phyloP scores from a whole-genome alignment of 768 basidiomycete species.

The Suillus placidus region DNA sequence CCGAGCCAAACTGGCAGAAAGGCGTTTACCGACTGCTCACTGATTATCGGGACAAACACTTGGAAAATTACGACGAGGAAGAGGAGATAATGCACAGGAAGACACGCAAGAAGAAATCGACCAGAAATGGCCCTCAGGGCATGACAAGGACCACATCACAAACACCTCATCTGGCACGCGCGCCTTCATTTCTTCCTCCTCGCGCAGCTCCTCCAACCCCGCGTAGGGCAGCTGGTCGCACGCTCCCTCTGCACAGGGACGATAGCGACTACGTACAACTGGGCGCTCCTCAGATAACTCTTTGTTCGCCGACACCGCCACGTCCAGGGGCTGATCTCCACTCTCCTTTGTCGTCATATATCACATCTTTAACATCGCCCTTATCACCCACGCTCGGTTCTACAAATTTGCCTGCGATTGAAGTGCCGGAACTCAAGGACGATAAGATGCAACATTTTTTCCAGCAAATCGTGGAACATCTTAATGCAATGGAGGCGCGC shows the following conservation, averaged over 20 bases:
- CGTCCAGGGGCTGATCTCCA: constrained; percentile 18
- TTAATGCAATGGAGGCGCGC: constrained; percentile 70
- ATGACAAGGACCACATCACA: constrained; percentile 29
- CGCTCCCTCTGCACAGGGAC: constrained; percentile 14
- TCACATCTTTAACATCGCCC: constrained; percentile 31
- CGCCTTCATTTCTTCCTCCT: constrained; percentile 48
- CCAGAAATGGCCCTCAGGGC: constrained; percentile 26
- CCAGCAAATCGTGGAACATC: constrained; percentile 79
- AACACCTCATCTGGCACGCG: constrained; percentile 28
- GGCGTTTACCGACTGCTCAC: constrained; percentile 92
- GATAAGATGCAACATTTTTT: constrained; percentile 83
- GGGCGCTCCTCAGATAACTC: constrained; percentile 26
- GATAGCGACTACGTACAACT: constrained; percentile 19
- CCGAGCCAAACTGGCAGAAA: constrained; percentile 89
- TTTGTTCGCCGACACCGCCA: constrained; percentile 31
- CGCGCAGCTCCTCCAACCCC: constrained; percentile 66
- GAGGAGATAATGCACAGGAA: constrained; percentile 46
- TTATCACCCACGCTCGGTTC: constrained; percentile 35
- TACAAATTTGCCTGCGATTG: constrained; percentile 46
- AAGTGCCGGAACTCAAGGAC: constrained; percentile 73
- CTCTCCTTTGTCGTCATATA: constrained; percentile 27
- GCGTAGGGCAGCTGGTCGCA: constrained; percentile 47
- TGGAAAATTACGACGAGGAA: constrained; percentile 77
- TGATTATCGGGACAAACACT: constrained; percentile 74
- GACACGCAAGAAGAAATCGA: constrained; percentile 39